Base-by-base conservation (phyloP, 148 eudicot species). In the Dianthus caryophyllus region DNA sequence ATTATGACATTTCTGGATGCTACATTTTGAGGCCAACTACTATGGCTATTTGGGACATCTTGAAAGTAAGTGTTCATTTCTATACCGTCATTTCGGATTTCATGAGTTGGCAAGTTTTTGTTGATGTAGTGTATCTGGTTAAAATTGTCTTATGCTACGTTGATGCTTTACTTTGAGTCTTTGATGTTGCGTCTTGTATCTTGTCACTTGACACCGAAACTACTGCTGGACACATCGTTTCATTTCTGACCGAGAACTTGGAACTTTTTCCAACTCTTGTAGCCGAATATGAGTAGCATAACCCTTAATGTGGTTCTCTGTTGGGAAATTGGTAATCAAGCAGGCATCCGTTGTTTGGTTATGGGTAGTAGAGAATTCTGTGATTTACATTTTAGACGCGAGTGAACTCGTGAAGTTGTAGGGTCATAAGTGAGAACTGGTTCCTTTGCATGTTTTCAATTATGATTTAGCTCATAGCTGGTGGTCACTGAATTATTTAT, bases 1-100 rank as follows among this genome's bases (percentile, higher is more conserved):
- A 94, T 55, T 94, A 90, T 65, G 99, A 94, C 49, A 94, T 94
- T n/a, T 90, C 97, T 17, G 97, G 97, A 13, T 94, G 99, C 66
- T 94, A 94, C 72, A 88, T 90, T 64, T 74, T 94, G 30, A 83
- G 99, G 73, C 99, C 99, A 17, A 86, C 90, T 86, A 78, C 99
- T 26, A 88, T 90, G 97, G 69, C 90, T 0, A 90, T 94, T 58
- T 90, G 99, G 99, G 97, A 90, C 80, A 61, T 53, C 66, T 81
- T 94, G 97, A 85, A 90, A 73, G 98, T 94, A 63, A 63, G 66
- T 33, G 38, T 44, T 43, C 24, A 22, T 43, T 41, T n/a, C n/a
- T n/a, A n/a, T n/a, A n/a, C n/a, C n/a, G n/a, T n/a, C n/a, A n/a
- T n/a, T n/a, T n/a, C n/a, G 39, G 11, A 33, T 61, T 21, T 7